Evolutionary conservation across 495 filamentous ascomycete genomes (phyloP).

Genomic region (Halenospora varia): DNA sequence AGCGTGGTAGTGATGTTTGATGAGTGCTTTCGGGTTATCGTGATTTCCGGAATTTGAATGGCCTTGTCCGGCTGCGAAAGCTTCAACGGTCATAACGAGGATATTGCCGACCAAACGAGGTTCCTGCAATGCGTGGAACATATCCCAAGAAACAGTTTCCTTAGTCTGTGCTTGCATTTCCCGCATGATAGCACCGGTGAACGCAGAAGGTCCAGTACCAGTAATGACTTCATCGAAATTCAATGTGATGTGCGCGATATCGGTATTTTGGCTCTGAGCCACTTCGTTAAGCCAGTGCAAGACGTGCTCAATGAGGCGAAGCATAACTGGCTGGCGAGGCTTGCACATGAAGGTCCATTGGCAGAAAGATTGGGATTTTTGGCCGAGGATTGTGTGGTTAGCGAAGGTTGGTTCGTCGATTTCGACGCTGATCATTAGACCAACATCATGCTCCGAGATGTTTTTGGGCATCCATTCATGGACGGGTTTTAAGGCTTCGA

Average conservation of each 20-base stretch:
- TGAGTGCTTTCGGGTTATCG: conserved; percentile 49
- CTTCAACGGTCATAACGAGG: conserved; percentile 58
- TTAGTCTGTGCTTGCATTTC: conserved; percentile 44
- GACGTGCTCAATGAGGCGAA: conserved; percentile 57
- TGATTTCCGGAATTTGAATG: conserved; percentile 64
- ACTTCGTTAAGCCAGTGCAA: conserved; percentile 54
- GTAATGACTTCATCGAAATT: conserved; percentile 66
- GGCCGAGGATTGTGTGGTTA: conserved; percentile 57
- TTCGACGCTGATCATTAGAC: conserved; percentile 61
- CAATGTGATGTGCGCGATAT: conserved; percentile 50
- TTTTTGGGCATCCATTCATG: not conserved
- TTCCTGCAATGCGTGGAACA: conserved; percentile 55
- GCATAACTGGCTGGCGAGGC: conserved; percentile 57
- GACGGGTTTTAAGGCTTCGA: conserved; percentile 41
- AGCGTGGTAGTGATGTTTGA: conserved; percentile 62
- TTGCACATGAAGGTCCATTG: conserved; percentile 68
- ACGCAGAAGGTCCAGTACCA: conserved; percentile 64
- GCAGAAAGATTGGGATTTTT: conserved; percentile 59
- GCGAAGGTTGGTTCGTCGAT: conserved; percentile 59
- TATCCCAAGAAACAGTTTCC: conserved; percentile 37
- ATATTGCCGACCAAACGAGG: conserved; percentile 51
- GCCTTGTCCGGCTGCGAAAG: conserved; percentile 60
- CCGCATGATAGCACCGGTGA: conserved; percentile 54
- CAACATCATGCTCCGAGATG: conserved; percentile 48
- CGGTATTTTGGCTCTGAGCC: conserved; percentile 45